A percentile compares a stretch with the other conserved stretches of the same genome.
These are phyloP conservation scores for Phoma herbarum DNA, from an alignment of 2,329 filamentous ascomycete genomes.

Conservation along the genomic window DNA sequence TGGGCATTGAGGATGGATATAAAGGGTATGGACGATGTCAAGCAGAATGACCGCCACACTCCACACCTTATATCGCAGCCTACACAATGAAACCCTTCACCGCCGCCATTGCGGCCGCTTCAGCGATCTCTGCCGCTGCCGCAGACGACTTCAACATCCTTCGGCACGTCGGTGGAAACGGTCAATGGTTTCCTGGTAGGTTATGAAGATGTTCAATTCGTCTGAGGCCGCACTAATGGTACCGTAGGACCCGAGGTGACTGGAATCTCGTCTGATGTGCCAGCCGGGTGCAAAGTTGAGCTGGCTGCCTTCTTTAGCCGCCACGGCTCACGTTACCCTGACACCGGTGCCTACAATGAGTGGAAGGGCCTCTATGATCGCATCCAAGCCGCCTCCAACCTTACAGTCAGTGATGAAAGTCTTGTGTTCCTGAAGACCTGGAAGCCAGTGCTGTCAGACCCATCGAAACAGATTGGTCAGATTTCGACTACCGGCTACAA, in stretches of 20 bases:
- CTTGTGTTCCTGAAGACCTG: constrained; percentile 67
- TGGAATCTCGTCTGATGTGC: constrained; percentile 63
- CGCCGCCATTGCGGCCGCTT: constrained; percentile 28
- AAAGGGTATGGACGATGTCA: not conserved
- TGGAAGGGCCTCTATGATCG: constrained; percentile 59
- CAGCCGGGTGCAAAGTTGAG: constrained; percentile 66
- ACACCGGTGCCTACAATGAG: constrained; percentile 65
- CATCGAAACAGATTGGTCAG: constrained; percentile 65
- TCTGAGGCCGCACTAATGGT: not conserved
- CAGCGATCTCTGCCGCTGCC: constrained; percentile 21
- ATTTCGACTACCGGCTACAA: constrained; percentile 70
- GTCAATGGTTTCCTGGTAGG: constrained; percentile 50
- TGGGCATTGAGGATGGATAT: constrained; percentile 7
- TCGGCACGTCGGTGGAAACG: constrained; percentile 52
- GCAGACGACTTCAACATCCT: constrained; percentile 44
- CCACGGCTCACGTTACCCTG: constrained; percentile 71
- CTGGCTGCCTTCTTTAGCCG: constrained; percentile 67
- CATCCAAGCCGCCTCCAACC: constrained; percentile 61
- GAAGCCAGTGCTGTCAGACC: constrained; percentile 65
- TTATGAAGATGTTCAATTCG: not conserved
- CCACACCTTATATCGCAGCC: not conserved
- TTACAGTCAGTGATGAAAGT: constrained; percentile 60
- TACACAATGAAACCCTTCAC: constrained; percentile 29
- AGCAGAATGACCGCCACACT: not conserved
- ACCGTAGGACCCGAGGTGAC: constrained; percentile 64